Conservation (phyloP, 2,329 filamentous ascomycete genomes). For the Chrysoporthe cubensis region DNA sequence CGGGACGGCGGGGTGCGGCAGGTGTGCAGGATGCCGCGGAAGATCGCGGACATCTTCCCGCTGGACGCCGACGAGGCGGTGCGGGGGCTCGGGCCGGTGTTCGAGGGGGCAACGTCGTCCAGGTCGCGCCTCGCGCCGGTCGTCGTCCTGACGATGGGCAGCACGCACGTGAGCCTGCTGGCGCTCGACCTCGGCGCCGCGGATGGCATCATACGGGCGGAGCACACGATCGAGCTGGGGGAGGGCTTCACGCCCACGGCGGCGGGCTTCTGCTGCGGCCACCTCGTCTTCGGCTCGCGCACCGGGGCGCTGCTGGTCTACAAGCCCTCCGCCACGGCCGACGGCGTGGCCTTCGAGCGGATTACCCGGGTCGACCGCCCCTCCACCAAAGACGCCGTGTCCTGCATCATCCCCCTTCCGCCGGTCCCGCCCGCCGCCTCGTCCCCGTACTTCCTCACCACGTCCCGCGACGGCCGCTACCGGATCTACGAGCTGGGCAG, state of each 20-base stretch:
- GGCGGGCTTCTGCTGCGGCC: constrained; percentile 44
- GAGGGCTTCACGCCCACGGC: constrained; percentile 54
- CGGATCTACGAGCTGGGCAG: constrained; percentile 60
- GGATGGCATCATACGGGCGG: constrained; percentile 33
- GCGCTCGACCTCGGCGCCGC: constrained; percentile 41
- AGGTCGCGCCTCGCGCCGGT: constrained; percentile 33
- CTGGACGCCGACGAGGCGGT: constrained; percentile 34
- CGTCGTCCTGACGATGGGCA: constrained; percentile 52
- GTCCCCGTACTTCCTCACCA: constrained; percentile 63
- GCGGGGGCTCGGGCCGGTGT: not conserved
- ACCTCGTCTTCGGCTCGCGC: constrained; percentile 59
- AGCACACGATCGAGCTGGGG: constrained; percentile 44
- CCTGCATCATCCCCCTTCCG: constrained; percentile 60
- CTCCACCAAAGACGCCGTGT: constrained; percentile 67
- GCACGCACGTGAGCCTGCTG: constrained; percentile 48
- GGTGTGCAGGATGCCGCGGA: constrained; percentile 48
- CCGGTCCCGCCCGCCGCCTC: constrained; percentile 24
- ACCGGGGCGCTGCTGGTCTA: constrained; percentile 53
- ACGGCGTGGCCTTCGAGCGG: constrained; percentile 33
- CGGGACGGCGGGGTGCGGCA: constrained; percentile 38
- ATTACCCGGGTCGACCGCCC: constrained; percentile 42
- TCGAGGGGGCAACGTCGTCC: not conserved
- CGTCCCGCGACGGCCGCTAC: constrained; percentile 77
- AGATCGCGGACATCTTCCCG: constrained; percentile 55
- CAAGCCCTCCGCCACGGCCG: constrained; percentile 28